These are phyloP conservation scores for Linnemannia schmuckeri DNA, from an alignment of 192 early-diverging fungal species.

Conservation along the genomic window DNA sequence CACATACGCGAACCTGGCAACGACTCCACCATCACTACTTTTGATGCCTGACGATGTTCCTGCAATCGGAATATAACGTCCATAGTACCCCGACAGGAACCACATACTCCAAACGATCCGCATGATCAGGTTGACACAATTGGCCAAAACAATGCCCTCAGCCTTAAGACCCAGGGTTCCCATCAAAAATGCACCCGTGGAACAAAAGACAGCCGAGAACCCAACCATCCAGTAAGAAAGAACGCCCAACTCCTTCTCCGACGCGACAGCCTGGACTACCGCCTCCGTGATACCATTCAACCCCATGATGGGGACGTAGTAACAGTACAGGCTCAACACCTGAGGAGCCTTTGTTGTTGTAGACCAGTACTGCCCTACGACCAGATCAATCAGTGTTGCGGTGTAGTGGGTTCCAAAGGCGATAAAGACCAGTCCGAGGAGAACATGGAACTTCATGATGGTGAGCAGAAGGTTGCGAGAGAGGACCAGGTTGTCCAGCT, in stretches of 20 bases:
- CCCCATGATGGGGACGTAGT: constrained; percentile 95
- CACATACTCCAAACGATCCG: constrained; percentile 80
- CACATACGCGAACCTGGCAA: constrained; percentile 31
- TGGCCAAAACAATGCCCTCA: constrained; percentile 86
- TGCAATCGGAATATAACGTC: constrained; percentile 26
- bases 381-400: constrained; percentile 70
- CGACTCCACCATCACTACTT: neutral
- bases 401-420: constrained; percentile 91
- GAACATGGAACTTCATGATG: constrained; percentile 73
- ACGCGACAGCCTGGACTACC: constrained; percentile 90
- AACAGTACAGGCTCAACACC: constrained; percentile 83
- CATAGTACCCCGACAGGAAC: constrained; percentile 75
- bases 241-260: constrained; percentile 67
- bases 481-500: constrained; percentile 30
- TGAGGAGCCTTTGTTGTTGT: constrained; percentile 59
- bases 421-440: constrained; percentile 82
- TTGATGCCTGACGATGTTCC: neutral
- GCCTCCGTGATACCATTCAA: constrained; percentile 96
- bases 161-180: constrained; percentile 72
- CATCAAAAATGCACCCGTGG: constrained; percentile 72
- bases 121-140: constrained; percentile 85
- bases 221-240: constrained; percentile 82
- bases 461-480: constrained; percentile 57
- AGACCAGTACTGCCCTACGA: constrained; percentile 72
- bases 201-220: constrained; percentile 79